phyloP scores from a whole-genome alignment of 1,284 basidiomycete species.

The Boletellus deceptivus region DNA sequence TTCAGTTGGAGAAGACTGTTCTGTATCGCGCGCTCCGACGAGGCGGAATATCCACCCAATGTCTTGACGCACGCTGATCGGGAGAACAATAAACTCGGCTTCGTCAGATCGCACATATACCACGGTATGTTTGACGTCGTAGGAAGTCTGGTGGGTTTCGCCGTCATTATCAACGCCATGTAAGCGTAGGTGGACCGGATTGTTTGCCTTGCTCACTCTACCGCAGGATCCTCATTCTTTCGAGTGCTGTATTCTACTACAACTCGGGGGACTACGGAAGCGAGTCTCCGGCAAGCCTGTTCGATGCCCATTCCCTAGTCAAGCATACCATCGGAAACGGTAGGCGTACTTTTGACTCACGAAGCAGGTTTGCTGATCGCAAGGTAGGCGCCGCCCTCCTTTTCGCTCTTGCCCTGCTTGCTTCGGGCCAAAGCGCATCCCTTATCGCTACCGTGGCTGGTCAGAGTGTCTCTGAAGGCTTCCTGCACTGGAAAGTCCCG shows the following conservation, averaged over 20 bases:
- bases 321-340: constrained; percentile 63
- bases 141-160: constrained; percentile 72
- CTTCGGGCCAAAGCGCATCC: constrained; percentile 89
- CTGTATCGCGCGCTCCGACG: constrained; percentile 19
- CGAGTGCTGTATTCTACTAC: constrained; percentile 75
- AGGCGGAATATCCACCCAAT: constrained; percentile 18
- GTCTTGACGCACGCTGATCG: constrained; percentile 48
- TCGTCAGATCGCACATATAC: constrained; percentile 74
- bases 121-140: constrained; percentile 74
- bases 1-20: constrained; percentile 25
- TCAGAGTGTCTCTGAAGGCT: constrained; percentile 92
- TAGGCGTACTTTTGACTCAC: constrained; percentile 34
- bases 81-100: constrained; percentile 65
- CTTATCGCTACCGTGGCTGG: constrained; percentile 93
- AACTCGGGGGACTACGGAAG: constrained; percentile 34
- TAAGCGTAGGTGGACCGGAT: constrained; percentile 32
- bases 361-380: constrained; percentile 19
- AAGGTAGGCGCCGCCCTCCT: constrained; percentile 67
- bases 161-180: constrained; percentile 86
- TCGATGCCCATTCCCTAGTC: constrained; percentile 81
- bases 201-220: neutral
- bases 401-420: constrained; percentile 84
- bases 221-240: constrained; percentile 66
- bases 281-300: constrained; percentile 66
- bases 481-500: constrained; percentile 86